Percentiles rank a stretch among this genome's conserved stretches.
phyloP scores from a whole-genome alignment of 805 yeast genomes.

The Lipomyces spencermartinsiae region DNA sequence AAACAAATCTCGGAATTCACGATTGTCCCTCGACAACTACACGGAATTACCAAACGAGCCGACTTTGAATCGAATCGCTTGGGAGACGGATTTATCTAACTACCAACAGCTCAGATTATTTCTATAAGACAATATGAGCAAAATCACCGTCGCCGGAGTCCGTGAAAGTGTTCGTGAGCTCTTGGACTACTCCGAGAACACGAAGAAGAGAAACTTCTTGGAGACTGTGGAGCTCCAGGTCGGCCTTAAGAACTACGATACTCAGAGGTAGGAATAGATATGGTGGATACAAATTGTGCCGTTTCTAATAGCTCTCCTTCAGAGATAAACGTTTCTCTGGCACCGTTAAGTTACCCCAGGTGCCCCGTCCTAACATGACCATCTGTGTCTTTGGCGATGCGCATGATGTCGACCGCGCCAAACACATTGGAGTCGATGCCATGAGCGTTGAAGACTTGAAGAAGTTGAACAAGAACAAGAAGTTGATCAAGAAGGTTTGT shows the following conservation, averaged over 20 bases:
- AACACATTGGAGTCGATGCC: conserved; percentile 98
- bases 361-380: conserved; percentile 99
- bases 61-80: conserved; percentile 28
- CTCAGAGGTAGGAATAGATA: conserved; percentile 70
- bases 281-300: background rate
- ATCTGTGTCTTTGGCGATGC: conserved; percentile 99
- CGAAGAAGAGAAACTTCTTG: conserved; percentile 99
- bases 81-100: conserved; percentile 36
- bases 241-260: conserved; percentile 99
- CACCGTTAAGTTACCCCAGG: conserved; percentile 95
- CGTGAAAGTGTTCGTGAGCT: conserved; percentile 96
- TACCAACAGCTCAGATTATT: background rate
- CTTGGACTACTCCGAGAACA: conserved; percentile 83
- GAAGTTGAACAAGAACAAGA: conserved; percentile 99
- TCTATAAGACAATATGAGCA: conserved; percentile 44
- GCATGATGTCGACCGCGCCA: conserved; percentile 99
- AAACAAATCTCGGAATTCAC: background rate
- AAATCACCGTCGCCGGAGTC: conserved; percentile 89
- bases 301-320: conserved; percentile 1
- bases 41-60: conserved; percentile 36
- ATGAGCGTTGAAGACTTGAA: conserved; percentile 99
- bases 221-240: conserved; percentile 99
- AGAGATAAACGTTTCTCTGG: conserved; percentile 99
- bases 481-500: conserved; percentile 84
- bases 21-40: background rate